A percentile compares a stretch with the other conserved stretches of the same genome.
Evolutionary conservation across 345 rosid species (phyloP).

Genomic region (Linum tenue): DNA sequence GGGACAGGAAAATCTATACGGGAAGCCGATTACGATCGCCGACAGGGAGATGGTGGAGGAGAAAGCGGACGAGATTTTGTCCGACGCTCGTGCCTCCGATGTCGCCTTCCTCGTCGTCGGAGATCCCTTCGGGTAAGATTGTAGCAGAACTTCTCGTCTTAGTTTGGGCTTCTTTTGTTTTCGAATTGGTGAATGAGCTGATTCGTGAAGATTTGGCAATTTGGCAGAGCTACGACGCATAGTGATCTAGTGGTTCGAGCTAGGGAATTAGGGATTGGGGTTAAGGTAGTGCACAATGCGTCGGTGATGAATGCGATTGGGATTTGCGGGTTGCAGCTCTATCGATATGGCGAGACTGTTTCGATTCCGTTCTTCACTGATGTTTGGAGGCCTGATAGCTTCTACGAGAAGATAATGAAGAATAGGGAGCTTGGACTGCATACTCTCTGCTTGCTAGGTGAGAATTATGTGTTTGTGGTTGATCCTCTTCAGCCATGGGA

Average conservation of each 20-base stretch:
- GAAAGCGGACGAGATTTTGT: slow-evolving; percentile 51
- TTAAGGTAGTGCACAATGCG: slow-evolving; percentile 80
- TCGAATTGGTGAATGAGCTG: background rate
- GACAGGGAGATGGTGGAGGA: slow-evolving; percentile 95
- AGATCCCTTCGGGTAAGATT: slow-evolving; percentile 79
- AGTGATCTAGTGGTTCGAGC: slow-evolving; percentile 92
- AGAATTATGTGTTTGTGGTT: slow-evolving; percentile 7
- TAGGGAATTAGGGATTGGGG: slow-evolving; percentile 52
- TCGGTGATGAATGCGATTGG: slow-evolving; percentile 94
- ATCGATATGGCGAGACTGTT: slow-evolving; percentile 87
- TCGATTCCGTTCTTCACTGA: slow-evolving; percentile 81
- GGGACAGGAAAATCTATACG: slow-evolving; percentile 59
- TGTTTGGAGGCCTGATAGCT: slow-evolving; percentile 89
- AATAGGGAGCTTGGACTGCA: slow-evolving; percentile 68
- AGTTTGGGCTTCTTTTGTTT: background rate
- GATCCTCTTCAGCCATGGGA: background rate
- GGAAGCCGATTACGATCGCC: slow-evolving; percentile 51
- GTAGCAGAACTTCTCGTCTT: background rate
- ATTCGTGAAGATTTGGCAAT: slow-evolving; percentile 10
- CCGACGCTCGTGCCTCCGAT: slow-evolving; percentile 42
- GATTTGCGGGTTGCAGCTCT: slow-evolving; percentile 81
- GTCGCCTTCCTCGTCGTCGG: slow-evolving; percentile 90
- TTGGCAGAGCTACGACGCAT: slow-evolving; percentile 81
- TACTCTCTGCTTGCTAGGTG: slow-evolving; percentile 82
- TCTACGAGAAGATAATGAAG: slow-evolving; percentile 64